These are phyloP conservation scores for Exophiala mesophila DNA, from an alignment of 2,329 filamentous ascomycete species.

Conservation along the genomic window DNA sequence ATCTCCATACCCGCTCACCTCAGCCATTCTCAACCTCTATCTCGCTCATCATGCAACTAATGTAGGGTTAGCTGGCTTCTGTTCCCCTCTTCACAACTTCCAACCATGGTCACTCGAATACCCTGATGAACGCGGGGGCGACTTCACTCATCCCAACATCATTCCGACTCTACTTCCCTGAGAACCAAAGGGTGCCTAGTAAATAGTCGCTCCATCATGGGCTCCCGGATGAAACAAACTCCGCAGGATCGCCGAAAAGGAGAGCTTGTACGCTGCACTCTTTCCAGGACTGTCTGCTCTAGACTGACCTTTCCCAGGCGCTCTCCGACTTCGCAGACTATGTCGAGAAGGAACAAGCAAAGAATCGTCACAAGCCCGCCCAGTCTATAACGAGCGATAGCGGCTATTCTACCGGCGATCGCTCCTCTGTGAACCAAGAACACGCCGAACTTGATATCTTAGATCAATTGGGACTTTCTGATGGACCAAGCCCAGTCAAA, in stretches of 20 bases:
- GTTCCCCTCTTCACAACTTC: too few species aligned
- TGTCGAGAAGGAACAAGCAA: constrained; percentile 84
- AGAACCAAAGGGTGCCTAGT: too few species aligned
- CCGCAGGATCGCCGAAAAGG: constrained; percentile 78
- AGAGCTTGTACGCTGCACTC: constrained; percentile 61
- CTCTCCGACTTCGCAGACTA: constrained; percentile 97
- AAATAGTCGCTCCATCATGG: constrained; percentile 45
- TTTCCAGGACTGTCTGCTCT: constrained; percentile 4
- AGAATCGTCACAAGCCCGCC: constrained; percentile 37
- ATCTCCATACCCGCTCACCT: too few species aligned
- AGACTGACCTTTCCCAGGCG: constrained; percentile 47
- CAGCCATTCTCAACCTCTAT: too few species aligned
- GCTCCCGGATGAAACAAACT: constrained; percentile 53
- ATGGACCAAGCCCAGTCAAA: constrained; percentile 61
- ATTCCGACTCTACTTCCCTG: constrained; percentile 5
- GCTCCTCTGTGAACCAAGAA: constrained; percentile 49
- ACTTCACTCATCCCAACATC: constrained; percentile 22
- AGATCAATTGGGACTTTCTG: constrained; percentile 68
- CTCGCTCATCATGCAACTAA: too few species aligned
- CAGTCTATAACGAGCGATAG: constrained; percentile 36
- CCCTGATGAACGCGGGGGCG: constrained; percentile 35
- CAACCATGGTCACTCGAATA: constrained; percentile 43
- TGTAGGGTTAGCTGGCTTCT: too few species aligned
- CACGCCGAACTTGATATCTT: constrained; percentile 89
- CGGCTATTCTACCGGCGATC: constrained; percentile 35